Evolutionary conservation across 495 filamentous ascomycete species (phyloP).

Genomic region (Xylona heveae): DNA sequence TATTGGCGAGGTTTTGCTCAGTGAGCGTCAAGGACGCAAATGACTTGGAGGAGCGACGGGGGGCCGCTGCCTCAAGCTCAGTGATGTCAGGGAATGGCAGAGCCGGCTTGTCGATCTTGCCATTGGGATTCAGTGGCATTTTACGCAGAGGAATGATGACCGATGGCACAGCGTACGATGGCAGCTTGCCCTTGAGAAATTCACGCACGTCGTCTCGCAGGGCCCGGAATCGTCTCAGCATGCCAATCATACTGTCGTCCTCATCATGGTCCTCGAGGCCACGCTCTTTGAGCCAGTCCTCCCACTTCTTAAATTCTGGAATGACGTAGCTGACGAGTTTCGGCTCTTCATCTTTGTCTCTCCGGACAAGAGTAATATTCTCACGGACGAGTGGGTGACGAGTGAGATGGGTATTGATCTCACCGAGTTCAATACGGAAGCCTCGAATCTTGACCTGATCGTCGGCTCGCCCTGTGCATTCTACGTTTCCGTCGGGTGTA

Average conservation of each 20-base stretch:
- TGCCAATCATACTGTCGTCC: constrained; percentile 34
- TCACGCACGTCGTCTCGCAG: constrained; percentile 57
- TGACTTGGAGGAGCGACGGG: constrained; percentile 10
- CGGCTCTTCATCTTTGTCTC: constrained; percentile 81
- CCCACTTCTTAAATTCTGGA: constrained; percentile 56
- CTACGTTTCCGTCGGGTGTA: constrained; percentile 39
- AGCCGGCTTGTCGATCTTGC: constrained; percentile 79
- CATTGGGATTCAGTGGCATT: constrained; percentile 83
- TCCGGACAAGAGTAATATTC: constrained; percentile 66
- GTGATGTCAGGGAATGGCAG: constrained; percentile 77
- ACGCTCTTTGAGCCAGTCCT: constrained; percentile 36
- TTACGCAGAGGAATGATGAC: constrained; percentile 60
- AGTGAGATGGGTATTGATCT: constrained; percentile 73
- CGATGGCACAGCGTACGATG: constrained; percentile 62
- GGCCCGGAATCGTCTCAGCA: constrained; percentile 38
- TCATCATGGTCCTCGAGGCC: constrained; percentile 26
- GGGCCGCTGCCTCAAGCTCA: constrained; percentile 27
- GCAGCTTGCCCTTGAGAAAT: constrained; percentile 52
- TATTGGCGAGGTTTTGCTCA: constrained; percentile 41
- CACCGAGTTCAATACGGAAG: constrained; percentile 85
- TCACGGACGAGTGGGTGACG: constrained; percentile 64
- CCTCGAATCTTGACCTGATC: constrained; percentile 91
- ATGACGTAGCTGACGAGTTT: constrained; percentile 83
- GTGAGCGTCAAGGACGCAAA: constrained; percentile 25
- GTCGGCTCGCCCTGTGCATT: constrained; percentile 50